These are phyloP conservation scores for Yamadazyma paraphyllophila DNA, from an alignment of 805 yeast species.

Conservation along the genomic window DNA sequence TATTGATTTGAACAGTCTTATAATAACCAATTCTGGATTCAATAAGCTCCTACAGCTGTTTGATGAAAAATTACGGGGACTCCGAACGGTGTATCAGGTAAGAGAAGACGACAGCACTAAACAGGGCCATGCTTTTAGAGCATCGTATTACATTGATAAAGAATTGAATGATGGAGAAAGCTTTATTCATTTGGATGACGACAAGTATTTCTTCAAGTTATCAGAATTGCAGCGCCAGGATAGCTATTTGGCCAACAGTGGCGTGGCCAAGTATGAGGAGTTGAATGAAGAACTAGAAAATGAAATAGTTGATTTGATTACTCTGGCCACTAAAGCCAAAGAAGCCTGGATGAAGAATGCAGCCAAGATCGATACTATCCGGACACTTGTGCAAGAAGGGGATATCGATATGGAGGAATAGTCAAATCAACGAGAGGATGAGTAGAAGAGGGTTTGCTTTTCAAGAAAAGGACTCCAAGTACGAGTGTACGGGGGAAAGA, in stretches of 20 bases:
- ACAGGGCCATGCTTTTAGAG: conserved; percentile 10
- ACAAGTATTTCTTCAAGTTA: conserved; percentile 12
- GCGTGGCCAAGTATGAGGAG: conserved; percentile 31
- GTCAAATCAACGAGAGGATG: background rate
- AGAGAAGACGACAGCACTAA: background rate
- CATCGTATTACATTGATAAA: conserved; percentile 9
- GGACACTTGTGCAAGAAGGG: conserved; percentile 16
- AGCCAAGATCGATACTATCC: conserved; percentile 26
- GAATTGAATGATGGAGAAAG: conserved; percentile 7
- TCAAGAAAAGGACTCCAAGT: no score
- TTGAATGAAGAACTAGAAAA: conserved; percentile 22
- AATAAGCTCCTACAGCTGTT: conserved; percentile 9
- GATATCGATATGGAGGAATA: conserved; percentile 3
- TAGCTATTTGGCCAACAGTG: conserved; percentile 7
- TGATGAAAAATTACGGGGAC: conserved; percentile 8
- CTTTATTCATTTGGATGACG: conserved; percentile 11
- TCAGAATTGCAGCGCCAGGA: conserved; percentile 10
- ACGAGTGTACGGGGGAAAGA: no score
- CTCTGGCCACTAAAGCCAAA: conserved; percentile 31
- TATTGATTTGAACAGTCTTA: conserved; percentile 5
- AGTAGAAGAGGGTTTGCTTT: background rate
- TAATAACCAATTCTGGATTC: conserved; percentile 13
- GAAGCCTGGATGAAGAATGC: conserved; percentile 37
- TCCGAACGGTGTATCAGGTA: conserved; percentile 6
- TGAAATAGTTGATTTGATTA: conserved; percentile 28